A percentile compares a stretch with the other conserved stretches of the same genome.
Evolutionary conservation across 2,329 filamentous ascomycete genomes (phyloP).

Genomic region (Shiraia sp.): DNA sequence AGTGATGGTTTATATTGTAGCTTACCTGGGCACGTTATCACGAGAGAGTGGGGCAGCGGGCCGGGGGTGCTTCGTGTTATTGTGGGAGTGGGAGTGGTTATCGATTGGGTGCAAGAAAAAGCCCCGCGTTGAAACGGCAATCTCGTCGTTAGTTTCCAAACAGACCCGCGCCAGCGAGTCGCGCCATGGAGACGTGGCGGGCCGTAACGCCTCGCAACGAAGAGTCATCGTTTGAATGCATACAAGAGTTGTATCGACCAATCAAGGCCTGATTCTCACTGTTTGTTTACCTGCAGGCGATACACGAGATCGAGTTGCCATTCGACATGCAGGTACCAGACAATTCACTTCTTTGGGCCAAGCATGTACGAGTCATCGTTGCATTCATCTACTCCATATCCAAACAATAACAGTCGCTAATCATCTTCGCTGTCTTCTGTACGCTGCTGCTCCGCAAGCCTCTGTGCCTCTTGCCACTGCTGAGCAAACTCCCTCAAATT

Average conservation of each 20-base stretch:
- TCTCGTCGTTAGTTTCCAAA: slow-evolving; percentile 22
- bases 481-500: slow-evolving; percentile 70
- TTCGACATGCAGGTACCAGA: slow-evolving; percentile 1
- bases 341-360: background rate
- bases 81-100: background rate
- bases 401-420: slow-evolving; percentile 10
- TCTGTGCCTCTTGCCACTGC: slow-evolving; percentile 53
- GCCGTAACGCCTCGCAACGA: slow-evolving; percentile 17
- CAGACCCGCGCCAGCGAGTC: slow-evolving; percentile 15
- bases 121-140: no score
- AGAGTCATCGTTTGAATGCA: slow-evolving; percentile 4
- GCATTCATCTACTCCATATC: background rate
- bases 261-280: slow-evolving; percentile 7
- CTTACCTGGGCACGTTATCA: background rate
- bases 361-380: background rate
- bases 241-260: slow-evolving; percentile 2
- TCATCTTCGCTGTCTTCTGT: slow-evolving; percentile 45
- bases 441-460: slow-evolving; percentile 47
- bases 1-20: no score
- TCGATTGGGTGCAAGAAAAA: slow-evolving; percentile 14
- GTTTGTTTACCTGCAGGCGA: slow-evolving; percentile 7
- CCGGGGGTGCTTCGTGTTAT: no score
- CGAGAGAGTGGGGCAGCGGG: background rate
- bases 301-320: background rate
- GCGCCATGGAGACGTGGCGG: slow-evolving; percentile 6